These are phyloP conservation scores for Cladophialophora exuberans DNA, from an alignment of 2,329 filamentous ascomycete species.

Conservation along the genomic window DNA sequence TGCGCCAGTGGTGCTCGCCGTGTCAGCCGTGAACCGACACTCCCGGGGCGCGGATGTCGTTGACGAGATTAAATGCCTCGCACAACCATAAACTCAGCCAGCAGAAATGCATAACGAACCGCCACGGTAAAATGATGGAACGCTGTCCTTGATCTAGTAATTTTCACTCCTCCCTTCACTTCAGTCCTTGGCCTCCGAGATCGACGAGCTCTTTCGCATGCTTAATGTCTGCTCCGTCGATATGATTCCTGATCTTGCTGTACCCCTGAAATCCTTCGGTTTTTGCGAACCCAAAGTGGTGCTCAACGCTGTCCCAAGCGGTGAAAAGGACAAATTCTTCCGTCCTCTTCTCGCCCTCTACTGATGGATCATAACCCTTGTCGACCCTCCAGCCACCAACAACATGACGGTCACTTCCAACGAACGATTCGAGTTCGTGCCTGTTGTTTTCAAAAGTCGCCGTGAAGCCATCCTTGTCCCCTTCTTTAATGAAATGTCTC, in stretches of 20 bases:
- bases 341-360: conserved; percentile 26
- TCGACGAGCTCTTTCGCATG: conserved; percentile 31
- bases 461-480: conserved; percentile 11
- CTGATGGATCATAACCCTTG: conserved; percentile 26
- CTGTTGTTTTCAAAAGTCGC: conserved; percentile 8
- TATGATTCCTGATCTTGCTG: conserved; percentile 29
- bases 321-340: conserved; percentile 50
- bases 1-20: neutral
- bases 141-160: neutral
- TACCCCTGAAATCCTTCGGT: conserved; percentile 40
- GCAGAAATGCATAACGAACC: neutral
- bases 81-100: neutral
- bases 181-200: neutral
- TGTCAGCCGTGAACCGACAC: conserved; percentile 12
- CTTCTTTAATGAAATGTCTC: conserved; percentile 21
- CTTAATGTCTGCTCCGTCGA: conserved; percentile 37
- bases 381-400: conserved; percentile 48
- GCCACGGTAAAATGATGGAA: neutral
- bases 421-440: conserved; percentile 15
- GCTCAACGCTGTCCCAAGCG: conserved; percentile 43
- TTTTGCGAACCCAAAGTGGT: conserved; percentile 41
- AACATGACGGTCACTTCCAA: conserved; percentile 36
- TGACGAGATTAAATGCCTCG: conserved; percentile 5
- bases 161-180: neutral
- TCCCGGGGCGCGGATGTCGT: conserved; percentile 1